These are phyloP conservation scores for Leccinum pellstonianum DNA, from an alignment of 768 basidiomycete genomes.

Conservation along the genomic window DNA sequence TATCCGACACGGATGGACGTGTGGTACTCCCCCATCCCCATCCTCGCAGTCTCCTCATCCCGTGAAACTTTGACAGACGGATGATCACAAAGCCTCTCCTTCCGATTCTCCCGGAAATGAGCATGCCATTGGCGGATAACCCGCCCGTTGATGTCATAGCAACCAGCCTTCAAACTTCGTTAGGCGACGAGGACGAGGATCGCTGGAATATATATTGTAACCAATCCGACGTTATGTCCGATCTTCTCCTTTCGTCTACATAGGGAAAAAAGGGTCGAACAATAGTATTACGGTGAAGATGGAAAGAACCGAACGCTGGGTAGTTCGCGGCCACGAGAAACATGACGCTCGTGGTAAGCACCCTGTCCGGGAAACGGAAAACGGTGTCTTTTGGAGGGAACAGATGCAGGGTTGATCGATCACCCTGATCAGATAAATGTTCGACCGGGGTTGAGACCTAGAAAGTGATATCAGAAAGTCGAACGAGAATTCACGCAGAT, in stretches of 20 bases:
- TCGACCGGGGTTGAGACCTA: not conserved
- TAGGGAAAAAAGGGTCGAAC: not conserved
- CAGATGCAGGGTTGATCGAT: not conserved
- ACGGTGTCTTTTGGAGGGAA: not conserved
- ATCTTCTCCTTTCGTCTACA: not conserved
- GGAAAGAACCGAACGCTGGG: not conserved
- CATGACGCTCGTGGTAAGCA: not conserved
- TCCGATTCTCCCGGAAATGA: not conserved
- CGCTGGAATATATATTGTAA: not conserved
- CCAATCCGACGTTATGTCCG: not conserved
- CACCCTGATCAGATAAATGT: not conserved
- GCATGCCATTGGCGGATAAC: not conserved
- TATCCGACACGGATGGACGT: not conserved
- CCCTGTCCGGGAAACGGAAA: not conserved
- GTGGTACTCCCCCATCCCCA: not conserved
- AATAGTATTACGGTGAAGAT: not conserved
- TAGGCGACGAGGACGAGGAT: not conserved
- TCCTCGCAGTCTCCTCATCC: not conserved
- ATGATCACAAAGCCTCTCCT: not conserved
- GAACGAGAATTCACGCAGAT: not conserved
- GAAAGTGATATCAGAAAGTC: not conserved
- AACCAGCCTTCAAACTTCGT: not conserved
- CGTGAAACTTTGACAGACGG: not conserved
- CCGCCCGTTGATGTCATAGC: not conserved
- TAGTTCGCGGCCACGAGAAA: not conserved